Evolutionary conservation across 1,284 basidiomycete genomes (phyloP), one percentile per base, ranked within the genome.

Genomic region (Meira miltonrushii): DNA sequence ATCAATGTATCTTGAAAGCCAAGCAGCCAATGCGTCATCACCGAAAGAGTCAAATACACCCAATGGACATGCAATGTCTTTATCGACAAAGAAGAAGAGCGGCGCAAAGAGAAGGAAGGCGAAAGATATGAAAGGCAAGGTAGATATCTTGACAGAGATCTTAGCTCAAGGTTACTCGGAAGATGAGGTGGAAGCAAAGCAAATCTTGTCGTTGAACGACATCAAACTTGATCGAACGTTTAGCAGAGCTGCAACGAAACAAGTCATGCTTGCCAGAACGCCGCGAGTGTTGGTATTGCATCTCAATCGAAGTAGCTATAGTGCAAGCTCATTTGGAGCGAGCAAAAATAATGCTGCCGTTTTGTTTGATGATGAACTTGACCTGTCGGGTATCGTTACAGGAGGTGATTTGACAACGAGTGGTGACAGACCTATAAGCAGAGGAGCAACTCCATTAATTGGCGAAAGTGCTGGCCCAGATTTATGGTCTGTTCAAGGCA

Each of bases 301-400:
- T 57, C 59, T 78, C 39, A 76, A 77, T 49, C 68, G 75, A 12
- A 72, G 69, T 13, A 63, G 55, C 2, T 77, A 67, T 55, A 57
- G 64, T 5, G 61, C 66, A 1, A 66, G 62, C 54, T 40, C 50
- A 6, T 62, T 65, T 21, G 74, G 74, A 7, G 59, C 72, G 1
- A 64, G 59, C 38, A 78, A 78, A 61, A 78, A 75, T 57, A 66
- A 69, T 23, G 61, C 66, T 9, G 64, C 62, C 17, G 72, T 78
- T 19, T 44, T 64, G 8, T 75, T 75, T 41, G 62, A 59, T 3
- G 74, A 75, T 47, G 62, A 47, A n/a, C 68, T 78, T 10, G 68
- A 78, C 43, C 23, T 78, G 4, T 49, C 47, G 17, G 57, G 60
- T 8, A 64, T 74, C 39, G 68, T 67, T 7, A 58, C 68, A 38